Evolutionary conservation across 352 stramenopile species (phyloP).

Genomic region (Globisporangium acanthophoron): DNA sequence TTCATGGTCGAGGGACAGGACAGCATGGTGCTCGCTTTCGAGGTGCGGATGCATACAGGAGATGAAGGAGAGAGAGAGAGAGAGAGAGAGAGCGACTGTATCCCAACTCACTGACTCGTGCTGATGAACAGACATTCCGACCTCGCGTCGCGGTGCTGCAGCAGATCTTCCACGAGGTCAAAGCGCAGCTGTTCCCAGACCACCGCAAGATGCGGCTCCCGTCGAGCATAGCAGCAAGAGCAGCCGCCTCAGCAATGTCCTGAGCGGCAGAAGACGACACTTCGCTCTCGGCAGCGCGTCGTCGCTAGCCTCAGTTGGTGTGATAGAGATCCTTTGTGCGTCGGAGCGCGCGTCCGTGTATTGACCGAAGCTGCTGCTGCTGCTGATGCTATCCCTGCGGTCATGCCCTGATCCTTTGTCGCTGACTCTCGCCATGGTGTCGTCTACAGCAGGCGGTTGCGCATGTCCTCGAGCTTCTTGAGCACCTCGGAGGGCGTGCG

Average conservation of each 20-base stretch:
- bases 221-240: neutral
- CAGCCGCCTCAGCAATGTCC: neutral
- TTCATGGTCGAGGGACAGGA: slow-evolving; percentile 65
- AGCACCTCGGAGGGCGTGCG: slow-evolving; percentile 95
- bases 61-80: neutral
- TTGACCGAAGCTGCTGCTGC: no score
- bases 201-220: slow-evolving; percentile 43
- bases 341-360: neutral
- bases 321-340: slow-evolving; percentile 3
- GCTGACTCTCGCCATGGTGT: slow-evolving; percentile 1
- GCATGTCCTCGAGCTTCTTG: slow-evolving; percentile 99
- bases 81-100: no score
- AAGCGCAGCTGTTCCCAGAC: slow-evolving; percentile 51
- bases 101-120: no score
- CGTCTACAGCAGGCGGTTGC: slow-evolving; percentile 93
- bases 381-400: neutral
- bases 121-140: slow-evolving; percentile 45
- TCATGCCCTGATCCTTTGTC: neutral
- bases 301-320: neutral
- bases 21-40: slow-evolving; percentile 71
- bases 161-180: slow-evolving; percentile 61
- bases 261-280: neutral
- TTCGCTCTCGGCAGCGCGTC: neutral
- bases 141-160: slow-evolving; percentile 60
- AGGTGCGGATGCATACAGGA: slow-evolving; percentile 30